Evolutionary conservation across 1,284 basidiomycete genomes (phyloP).

Genomic region (Cryptococcus deneoformans): DNA sequence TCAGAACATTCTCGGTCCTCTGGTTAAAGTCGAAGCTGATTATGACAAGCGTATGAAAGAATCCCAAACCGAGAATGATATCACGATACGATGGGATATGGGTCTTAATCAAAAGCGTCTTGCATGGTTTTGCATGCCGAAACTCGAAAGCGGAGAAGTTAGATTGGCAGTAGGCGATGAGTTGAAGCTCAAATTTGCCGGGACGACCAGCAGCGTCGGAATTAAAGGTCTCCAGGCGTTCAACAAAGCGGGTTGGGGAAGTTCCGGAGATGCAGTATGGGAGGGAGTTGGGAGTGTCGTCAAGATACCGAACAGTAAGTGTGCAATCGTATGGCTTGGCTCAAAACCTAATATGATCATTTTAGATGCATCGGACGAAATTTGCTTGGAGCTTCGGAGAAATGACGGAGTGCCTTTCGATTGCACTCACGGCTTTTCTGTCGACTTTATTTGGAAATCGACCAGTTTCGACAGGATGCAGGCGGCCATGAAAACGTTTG

Average conservation of each 20-base stretch:
- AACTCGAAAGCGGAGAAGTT: constrained; percentile 97
- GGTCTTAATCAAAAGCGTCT: constrained; percentile 97
- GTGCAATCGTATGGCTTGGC: constrained; percentile 23
- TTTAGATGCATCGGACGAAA: constrained; percentile 93
- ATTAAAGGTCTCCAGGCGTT: constrained; percentile 38
- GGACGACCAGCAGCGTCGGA: constrained; percentile 60
- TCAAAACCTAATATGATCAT: not conserved
- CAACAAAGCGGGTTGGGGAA: constrained; percentile 55
- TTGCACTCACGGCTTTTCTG: constrained; percentile 90
- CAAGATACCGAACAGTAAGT: constrained; percentile 97
- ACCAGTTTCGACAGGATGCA: constrained; percentile 99
- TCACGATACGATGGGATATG: constrained; percentile 94
- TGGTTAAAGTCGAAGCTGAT: constrained; percentile 99
- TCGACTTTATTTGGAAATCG: constrained; percentile 99
- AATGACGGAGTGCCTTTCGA: constrained; percentile 94
- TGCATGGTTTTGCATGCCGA: constrained; percentile 94
- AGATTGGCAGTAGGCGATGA: constrained; percentile 97
- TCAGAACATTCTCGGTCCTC: constrained; percentile 97
- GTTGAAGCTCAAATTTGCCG: constrained; percentile 82
- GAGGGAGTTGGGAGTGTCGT: constrained; percentile 97
- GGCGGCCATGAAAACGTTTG: constrained; percentile 98
- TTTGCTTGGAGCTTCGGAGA: constrained; percentile 86
- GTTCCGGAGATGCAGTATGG: constrained; percentile 57
- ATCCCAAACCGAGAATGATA: constrained; percentile 95
- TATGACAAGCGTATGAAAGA: constrained; percentile 98